These are phyloP conservation scores for Suillus brevipes DNA, from an alignment of 768 basidiomycete species.

Conservation along the genomic window DNA sequence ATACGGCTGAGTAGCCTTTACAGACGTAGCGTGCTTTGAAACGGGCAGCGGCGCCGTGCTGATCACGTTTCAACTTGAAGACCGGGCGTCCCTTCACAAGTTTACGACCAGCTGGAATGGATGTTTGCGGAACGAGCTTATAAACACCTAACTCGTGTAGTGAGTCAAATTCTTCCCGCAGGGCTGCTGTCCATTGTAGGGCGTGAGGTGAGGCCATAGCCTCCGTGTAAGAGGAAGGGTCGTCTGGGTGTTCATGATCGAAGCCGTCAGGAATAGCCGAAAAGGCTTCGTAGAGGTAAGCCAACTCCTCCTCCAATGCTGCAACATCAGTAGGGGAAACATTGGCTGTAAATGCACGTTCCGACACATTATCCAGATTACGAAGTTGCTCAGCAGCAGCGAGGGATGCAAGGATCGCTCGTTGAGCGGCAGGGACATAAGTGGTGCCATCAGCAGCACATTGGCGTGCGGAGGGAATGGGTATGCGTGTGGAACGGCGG, in stretches of 20 bases:
- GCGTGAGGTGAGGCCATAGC: background rate
- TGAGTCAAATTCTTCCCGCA: background rate
- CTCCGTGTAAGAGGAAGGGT: background rate
- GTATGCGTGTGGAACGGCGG: background rate
- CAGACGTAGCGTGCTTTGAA: background rate
- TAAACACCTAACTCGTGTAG: background rate
- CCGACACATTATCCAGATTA: no score
- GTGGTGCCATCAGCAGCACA: background rate
- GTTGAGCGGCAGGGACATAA: background rate
- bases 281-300: accelerated
- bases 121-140: accelerated
- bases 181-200: background rate
- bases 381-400: background rate
- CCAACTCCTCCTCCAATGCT: no score
- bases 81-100: background rate
- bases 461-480: background rate
- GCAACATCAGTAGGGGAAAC: no score
- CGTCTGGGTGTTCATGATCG: no score
- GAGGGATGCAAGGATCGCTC: background rate
- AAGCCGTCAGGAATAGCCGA: background rate
- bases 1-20: background rate
- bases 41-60: accelerated
- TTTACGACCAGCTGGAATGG: accelerated
- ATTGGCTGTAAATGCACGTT: no score
- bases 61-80: background rate